Percentiles rank a stretch among this genome's conserved stretches.
Evolutionary conservation across 2,329 filamentous ascomycete genomes (phyloP).

Genomic region (Aspergillus aculeatus): DNA sequence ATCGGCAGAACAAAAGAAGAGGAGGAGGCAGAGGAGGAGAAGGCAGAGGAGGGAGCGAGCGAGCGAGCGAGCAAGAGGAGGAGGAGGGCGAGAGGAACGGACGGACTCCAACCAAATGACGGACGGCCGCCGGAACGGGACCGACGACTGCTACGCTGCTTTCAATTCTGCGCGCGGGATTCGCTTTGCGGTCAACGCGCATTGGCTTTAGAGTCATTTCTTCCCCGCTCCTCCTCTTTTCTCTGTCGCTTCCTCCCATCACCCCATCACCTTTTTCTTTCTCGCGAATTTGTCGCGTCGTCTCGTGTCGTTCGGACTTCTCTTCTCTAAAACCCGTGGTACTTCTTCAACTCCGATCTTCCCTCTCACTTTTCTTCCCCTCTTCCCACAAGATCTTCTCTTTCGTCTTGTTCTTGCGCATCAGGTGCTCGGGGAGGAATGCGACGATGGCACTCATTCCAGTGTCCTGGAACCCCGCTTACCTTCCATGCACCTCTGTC

Average conservation of each 20-base stretch:
- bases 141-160: not conserved
- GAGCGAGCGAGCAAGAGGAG: conserved; percentile 27
- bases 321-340: not conserved
- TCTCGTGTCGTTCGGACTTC: not conserved
- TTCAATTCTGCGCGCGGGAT: conserved; percentile 3
- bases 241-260: not conserved
- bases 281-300: not conserved
- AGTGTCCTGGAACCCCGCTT: conserved; percentile 11
- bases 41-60: conserved; percentile 24
- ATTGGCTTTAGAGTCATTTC: conserved; percentile 6
- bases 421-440: not conserved
- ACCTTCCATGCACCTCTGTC: not conserved
- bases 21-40: conserved; percentile 30
- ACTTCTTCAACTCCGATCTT: not conserved
- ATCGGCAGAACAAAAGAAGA: conserved; percentile 33
- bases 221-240: conserved; percentile 10
- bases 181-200: conserved; percentile 8
- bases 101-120: conserved; percentile 9
- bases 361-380: not conserved
- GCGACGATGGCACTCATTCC: conserved; percentile 9
- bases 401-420: not conserved
- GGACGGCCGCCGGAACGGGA: conserved; percentile 9
- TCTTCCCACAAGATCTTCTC: not conserved
- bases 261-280: not conserved
- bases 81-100: conserved; percentile 17